Percentiles rank a stretch among this genome's conserved stretches.
Evolutionary conservation across 805 yeast species (phyloP).

Genomic region (Scheffersomyces lignosus): DNA sequence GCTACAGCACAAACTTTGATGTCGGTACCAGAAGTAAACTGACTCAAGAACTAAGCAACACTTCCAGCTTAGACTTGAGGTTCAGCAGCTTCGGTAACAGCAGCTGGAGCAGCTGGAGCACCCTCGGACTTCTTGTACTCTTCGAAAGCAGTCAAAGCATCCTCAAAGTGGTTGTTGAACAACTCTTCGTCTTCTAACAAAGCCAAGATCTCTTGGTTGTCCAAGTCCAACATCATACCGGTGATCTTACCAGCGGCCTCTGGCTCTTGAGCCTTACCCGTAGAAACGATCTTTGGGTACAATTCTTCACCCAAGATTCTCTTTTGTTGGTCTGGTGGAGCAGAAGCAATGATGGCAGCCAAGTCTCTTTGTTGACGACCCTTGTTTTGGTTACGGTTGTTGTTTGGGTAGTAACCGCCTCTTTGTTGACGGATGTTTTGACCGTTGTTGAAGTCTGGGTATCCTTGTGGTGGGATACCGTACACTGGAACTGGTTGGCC

Average conservation of each 20-base stretch:
- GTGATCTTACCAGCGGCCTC: constrained; percentile 98
- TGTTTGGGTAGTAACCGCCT: constrained; percentile 55
- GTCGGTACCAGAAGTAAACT: too few relatives aligned
- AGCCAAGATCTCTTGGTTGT: constrained; percentile 84
- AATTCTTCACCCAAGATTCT: constrained; percentile 97
- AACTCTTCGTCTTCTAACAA: constrained; percentile 87
- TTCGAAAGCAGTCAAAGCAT: constrained; percentile 92
- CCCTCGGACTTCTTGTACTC: constrained; percentile 66
- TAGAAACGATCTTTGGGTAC: constrained; percentile 86
- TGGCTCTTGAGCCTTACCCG: constrained; percentile 83
- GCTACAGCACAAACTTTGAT: too few relatives aligned
- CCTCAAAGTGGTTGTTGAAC: constrained; percentile 88
- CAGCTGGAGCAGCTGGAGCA: constrained; percentile 6
- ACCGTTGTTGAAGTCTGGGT: constrained; percentile 49
- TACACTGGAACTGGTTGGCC: constrained; percentile 85
- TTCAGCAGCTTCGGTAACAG: constrained; percentile 8
- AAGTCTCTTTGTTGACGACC: constrained; percentile 49
- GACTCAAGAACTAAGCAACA: too few relatives aligned
- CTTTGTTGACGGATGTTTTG: constrained; percentile 53
- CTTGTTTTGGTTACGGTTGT: constrained; percentile 40
- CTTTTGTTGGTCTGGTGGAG: constrained; percentile 91
- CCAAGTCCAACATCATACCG: constrained; percentile 97
- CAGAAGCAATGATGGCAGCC: constrained; percentile 60
- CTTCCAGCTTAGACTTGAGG: constrained; percentile 22
- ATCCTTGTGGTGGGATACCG: constrained; percentile 79